Evolutionary conservation across 176 grass and related monocot species (phyloP).

Genomic region (Cocos nucifera): DNA sequence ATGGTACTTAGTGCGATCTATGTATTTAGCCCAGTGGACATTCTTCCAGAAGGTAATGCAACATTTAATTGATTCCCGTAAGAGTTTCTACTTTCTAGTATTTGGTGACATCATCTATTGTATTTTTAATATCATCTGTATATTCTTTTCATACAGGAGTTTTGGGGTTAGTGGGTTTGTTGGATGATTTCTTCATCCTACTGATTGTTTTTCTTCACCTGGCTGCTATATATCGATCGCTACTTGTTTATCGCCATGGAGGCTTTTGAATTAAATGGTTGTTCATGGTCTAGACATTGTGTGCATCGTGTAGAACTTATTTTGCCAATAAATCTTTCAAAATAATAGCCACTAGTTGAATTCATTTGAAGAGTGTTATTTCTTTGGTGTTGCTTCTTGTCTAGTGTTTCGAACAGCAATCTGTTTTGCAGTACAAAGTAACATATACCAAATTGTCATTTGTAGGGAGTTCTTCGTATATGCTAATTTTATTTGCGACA

Average conservation of each 20-base stretch:
- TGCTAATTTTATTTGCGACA: too few relatives aligned
- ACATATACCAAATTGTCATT: too few relatives aligned
- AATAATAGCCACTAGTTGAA: too few relatives aligned
- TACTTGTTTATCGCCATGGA: slow-evolving; percentile 86
- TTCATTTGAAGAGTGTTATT: too few relatives aligned
- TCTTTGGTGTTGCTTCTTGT: too few relatives aligned
- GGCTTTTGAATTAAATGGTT: slow-evolving; percentile 19
- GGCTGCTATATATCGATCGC: slow-evolving; percentile 62
- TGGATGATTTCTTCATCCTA: slow-evolving; percentile 69
- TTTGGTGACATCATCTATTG: neutral
- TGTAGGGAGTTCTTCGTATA: too few relatives aligned
- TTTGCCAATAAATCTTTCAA: too few relatives aligned
- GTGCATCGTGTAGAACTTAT: too few relatives aligned
- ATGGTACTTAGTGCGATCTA: slow-evolving; percentile 64
- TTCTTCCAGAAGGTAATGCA: slow-evolving; percentile 68
- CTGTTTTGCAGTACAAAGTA: too few relatives aligned
- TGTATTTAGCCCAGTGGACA: slow-evolving; percentile 79
- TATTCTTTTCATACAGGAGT: slow-evolving; percentile 28
- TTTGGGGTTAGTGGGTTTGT: slow-evolving; percentile 57
- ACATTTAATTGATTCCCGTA: neutral
- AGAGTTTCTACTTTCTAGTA: too few relatives aligned
- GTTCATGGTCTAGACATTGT: neutral
- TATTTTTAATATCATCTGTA: too few relatives aligned
- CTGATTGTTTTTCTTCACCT: slow-evolving; percentile 84
- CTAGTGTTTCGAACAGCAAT: too few relatives aligned